Conservation (phyloP, 202 grass and related monocot genomes). For the Carex sylvatica region DNA sequence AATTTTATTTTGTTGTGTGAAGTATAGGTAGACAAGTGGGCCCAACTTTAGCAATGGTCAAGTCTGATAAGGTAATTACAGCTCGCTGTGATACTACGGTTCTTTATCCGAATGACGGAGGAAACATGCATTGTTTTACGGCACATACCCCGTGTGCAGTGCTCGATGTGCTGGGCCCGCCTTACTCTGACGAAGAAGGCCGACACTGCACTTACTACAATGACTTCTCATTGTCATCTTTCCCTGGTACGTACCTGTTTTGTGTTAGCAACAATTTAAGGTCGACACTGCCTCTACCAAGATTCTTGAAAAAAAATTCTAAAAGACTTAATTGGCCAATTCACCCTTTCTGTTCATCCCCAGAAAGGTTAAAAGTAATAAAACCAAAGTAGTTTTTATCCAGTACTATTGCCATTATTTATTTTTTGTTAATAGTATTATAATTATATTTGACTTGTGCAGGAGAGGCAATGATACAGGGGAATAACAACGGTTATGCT, state of each 20-base stretch:
- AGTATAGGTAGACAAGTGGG: conserved; percentile 1
- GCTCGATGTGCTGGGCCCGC: conserved; percentile 65
- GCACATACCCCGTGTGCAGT: conserved; percentile 48
- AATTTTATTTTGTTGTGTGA: background rate
- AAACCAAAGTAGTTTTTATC: background rate
- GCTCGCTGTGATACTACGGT: conserved; percentile 51
- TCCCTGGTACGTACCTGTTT: conserved; percentile 38
- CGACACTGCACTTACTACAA: conserved; percentile 67
- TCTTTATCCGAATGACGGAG: conserved; percentile 49
- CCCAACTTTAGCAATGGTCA: conserved; percentile 48
- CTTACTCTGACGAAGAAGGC: conserved; percentile 50
- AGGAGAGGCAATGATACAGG: background rate
- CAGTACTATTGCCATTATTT: background rate
- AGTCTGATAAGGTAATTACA: conserved; percentile 44
- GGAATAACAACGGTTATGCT: conserved; percentile 26
- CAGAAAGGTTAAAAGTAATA: background rate
- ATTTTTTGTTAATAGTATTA: background rate
- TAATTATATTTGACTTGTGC: background rate
- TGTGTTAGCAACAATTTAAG: background rate
- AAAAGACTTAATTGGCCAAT: background rate
- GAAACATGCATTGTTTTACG: conserved; percentile 75
- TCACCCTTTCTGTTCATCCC: background rate
- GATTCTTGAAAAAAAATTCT: too few species aligned
- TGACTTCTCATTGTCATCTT: conserved; percentile 20
- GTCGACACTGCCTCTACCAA: too few species aligned